Evolutionary conservation across 345 rosid genomes (phyloP), one percentile per base, ranked within the genome.

Genomic region (Arabidopsis thaliana): DNA sequence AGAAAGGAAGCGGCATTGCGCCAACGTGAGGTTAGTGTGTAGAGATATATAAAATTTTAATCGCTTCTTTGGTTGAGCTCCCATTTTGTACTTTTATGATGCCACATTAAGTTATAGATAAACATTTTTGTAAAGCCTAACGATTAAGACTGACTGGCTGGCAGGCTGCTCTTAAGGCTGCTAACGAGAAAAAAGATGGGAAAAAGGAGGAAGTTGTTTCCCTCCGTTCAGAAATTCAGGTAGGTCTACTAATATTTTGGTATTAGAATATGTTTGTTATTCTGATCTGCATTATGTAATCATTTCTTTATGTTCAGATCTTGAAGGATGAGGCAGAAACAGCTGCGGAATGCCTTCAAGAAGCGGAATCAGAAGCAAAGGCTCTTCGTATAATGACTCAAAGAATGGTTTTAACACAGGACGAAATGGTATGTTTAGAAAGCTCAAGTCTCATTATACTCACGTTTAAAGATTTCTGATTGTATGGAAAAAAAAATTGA

Each of bases 1-100:
- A 92, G 97, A 85, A 92, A 92, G 80, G 97, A 91, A 84, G 97
- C 91, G 46, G 92, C 92, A 32, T 74, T 92, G 80, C 87, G 91
- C 37, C 93, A 88, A 71, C 83, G 93, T 81, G 97, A 92, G 92
- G 97, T 92, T 77, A 77, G 84, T 61, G 42, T 45, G 22, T 36
- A 40, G 69, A 51, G 5, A 33, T 60, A 42, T 66, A 40, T 16
- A 40, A 4, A 8, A 22, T 25, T 8, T 58, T 24, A 5, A 8
- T 56, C 22, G n/a, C 10, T 20, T 45, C 58, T 10, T 56, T 65
- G 22, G 72, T 32, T 28, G 2, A 24, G 49, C 59, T 53, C 14
- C 3, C 56, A 8, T 42, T n/a, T 73, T 65, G 28, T 49, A 59
- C 48, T 67, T 67, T 10, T 30, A 10, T 30, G 61, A 60, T 52